Base-by-base conservation (phyloP, 2,329 filamentous ascomycete species). In the Fusarium sp. region DNA sequence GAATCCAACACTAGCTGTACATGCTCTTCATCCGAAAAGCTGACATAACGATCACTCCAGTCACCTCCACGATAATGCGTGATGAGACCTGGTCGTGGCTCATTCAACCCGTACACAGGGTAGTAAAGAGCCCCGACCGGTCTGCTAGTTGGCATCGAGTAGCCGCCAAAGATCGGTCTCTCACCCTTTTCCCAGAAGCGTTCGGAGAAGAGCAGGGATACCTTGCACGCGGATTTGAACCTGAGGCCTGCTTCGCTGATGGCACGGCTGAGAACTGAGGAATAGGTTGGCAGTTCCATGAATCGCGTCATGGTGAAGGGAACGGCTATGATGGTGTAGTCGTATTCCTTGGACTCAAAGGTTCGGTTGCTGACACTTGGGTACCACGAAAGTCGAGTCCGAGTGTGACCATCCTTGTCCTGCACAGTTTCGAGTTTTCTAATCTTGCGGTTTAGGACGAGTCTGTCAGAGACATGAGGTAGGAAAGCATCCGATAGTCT, bases 81-180 rank as follows among this genome's bases (percentile, higher is more conserved):
- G 50, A 93, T 86, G 1, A 90, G 87, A 8, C 90, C 91, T 0
- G 89, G 90, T 0, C 90, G 88, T 0, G 88, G 89, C 45, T 86
- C 86, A 82, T 93, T 93, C 79, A 93, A 84, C 71, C 89, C 85
- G 83, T 93, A 93, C 7, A 88, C 87, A 0, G 92, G 92, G 80
- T 93, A 93, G 85, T 91, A 93, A 70, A 92, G 85, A 54, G 81
- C 86, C 27, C 90, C 89, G 64, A 93, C 86, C 0, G 89, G 86
- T 64, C 92, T 91, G 72, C 92, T 88, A 2, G 86, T 87, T 72
- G 4, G 85, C 1, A 57, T 85, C 54, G 87, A 88, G 77, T 91
- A 93, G 8, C 91, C 89, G 14, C 92, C 92, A 68, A 89, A 85
- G 79, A 94, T 93, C 6, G 87, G 86, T 57, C 84, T 84, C 34